phyloP scores from a whole-genome alignment of 2,329 filamentous ascomycete species.

The Penicillium sp. region DNA sequence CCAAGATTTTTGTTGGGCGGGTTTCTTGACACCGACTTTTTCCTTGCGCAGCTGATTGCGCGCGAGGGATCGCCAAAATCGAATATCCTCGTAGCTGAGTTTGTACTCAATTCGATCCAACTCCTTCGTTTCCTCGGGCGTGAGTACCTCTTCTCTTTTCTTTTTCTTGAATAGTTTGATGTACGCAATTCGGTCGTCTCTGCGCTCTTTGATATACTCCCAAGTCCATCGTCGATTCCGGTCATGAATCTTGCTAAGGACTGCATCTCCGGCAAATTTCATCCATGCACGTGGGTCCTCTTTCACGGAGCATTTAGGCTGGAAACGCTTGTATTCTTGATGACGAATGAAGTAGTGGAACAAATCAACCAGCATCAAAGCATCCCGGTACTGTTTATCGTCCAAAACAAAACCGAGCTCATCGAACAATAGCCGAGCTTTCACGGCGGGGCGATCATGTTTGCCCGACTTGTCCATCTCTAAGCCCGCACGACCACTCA shows the following conservation, averaged over 20 bases:
- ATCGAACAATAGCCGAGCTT: conserved; percentile 89
- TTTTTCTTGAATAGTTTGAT: conserved; percentile 96
- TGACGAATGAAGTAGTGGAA: conserved; percentile 99
- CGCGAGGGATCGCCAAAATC: conserved; percentile 94
- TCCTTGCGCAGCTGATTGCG: conserved; percentile 95
- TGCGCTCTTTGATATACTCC: conserved; percentile 89
- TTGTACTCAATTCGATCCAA: conserved; percentile 81
- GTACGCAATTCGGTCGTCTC: conserved; percentile 85
- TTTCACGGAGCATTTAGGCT: conserved; percentile 81
- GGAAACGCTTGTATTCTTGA: conserved; percentile 92
- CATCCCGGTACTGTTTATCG: conserved; percentile 95
- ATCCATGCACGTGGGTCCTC: conserved; percentile 94
- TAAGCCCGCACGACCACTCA: conserved; percentile 91
- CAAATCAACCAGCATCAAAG: conserved; percentile 94
- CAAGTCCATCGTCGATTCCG: conserved; percentile 92
- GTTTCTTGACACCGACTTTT: conserved; percentile 82
- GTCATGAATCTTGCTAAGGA: conserved; percentile 93
- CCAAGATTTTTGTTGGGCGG: conserved; percentile 79
- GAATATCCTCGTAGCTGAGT: conserved; percentile 88
- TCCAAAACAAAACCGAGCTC: conserved; percentile 98
- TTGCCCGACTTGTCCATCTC: conserved; percentile 93
- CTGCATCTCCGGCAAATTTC: conserved; percentile 83
- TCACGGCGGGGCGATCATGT: conserved; percentile 77
- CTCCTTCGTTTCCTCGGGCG: conserved; percentile 70
- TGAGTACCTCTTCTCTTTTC: conserved; percentile 71